phyloP scores from a whole-genome alignment of 257 asterid species.

The Misopates orontium region DNA sequence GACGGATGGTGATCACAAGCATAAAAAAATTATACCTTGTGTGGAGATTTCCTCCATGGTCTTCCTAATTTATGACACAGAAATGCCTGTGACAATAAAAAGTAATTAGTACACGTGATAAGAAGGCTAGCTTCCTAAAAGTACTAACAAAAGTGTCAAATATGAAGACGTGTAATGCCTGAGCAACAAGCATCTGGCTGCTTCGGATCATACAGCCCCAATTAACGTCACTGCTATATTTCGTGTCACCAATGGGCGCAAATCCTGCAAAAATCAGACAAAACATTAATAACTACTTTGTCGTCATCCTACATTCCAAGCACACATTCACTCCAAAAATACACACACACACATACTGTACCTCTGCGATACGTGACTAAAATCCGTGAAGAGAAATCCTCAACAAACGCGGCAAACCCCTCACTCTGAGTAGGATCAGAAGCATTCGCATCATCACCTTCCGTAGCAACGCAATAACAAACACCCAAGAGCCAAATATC shows the following conservation, averaged over 20 bases:
- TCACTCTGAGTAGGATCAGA: slow-evolving; percentile 80
- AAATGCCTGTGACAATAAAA: slow-evolving; percentile 56
- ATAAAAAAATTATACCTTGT: slow-evolving; percentile 48
- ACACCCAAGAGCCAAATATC: slow-evolving; percentile 93
- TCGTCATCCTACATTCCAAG: slow-evolving; percentile 1
- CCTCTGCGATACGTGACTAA: slow-evolving; percentile 93
- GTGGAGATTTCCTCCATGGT: slow-evolving; percentile 81
- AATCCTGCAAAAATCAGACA: slow-evolving; percentile 55
- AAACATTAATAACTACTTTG: slow-evolving; percentile 16
- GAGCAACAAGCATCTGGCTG: slow-evolving; percentile 99
- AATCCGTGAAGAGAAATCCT: slow-evolving; percentile 89
- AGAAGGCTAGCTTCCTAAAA: slow-evolving; percentile 3
- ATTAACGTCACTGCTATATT: slow-evolving; percentile 77
- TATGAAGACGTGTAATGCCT: slow-evolving; percentile 46
- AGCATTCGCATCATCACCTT: slow-evolving; percentile 54
- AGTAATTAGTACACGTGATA: slow-evolving; percentile 20
- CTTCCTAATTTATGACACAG: slow-evolving; percentile 81
- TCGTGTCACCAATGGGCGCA: slow-evolving; percentile 68
- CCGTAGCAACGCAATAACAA: slow-evolving; percentile 69
- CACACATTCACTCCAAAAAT: neutral
- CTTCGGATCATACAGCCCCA: slow-evolving; percentile 99
- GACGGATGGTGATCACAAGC: slow-evolving; percentile 7
- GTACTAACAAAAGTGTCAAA: slow-evolving; percentile 17
- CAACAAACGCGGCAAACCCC: slow-evolving; percentile 81
- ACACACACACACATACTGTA: slow-evolving; percentile 11